Percentiles rank a stretch among this genome's conserved stretches.
Conservation (phyloP, 31 red algal species). For the Asparagopsis taxiformis region DNA sequence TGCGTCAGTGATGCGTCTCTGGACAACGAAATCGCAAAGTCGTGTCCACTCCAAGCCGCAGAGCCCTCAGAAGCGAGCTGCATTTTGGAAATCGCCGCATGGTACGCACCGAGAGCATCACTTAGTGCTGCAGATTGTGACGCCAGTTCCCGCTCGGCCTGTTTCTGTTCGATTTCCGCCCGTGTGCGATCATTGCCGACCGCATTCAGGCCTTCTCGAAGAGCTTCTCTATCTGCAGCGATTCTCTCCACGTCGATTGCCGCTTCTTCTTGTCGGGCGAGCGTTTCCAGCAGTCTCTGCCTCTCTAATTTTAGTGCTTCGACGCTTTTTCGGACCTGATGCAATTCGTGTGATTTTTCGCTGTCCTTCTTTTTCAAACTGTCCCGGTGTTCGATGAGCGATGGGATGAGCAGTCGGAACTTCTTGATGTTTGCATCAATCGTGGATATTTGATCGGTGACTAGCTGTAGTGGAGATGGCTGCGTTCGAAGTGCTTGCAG, state of each 20-base stretch:
- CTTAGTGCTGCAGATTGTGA: slow-evolving; percentile 9
- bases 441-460: slow-evolving; percentile 22
- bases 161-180: slow-evolving; percentile 26
- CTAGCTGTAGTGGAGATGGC: slow-evolving; percentile 40
- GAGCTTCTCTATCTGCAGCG: slow-evolving; percentile 18
- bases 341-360: slow-evolving; percentile 46
- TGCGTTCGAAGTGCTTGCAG: slow-evolving; percentile 27
- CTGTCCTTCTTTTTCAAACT: slow-evolving; percentile 44
- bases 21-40: too few species aligned
- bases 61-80: background rate
- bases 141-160: slow-evolving; percentile 10
- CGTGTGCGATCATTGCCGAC: slow-evolving; percentile 14
- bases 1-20: too few species aligned
- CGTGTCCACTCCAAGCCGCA: too few species aligned
- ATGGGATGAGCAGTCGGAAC: slow-evolving; percentile 42
- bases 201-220: slow-evolving; percentile 17
- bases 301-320: slow-evolving; percentile 46
- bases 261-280: slow-evolving; percentile 50
- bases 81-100: too few species aligned
- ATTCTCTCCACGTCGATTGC: slow-evolving; percentile 69
- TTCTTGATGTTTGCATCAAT: slow-evolving; percentile 46
- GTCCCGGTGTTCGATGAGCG: slow-evolving; percentile 29
- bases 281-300: slow-evolving; percentile 18
- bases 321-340: slow-evolving; percentile 20
- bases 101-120: slow-evolving; percentile 12